phyloP scores from a whole-genome alignment of 179 eudicot genomes.

The Corrigiola litoralis region DNA sequence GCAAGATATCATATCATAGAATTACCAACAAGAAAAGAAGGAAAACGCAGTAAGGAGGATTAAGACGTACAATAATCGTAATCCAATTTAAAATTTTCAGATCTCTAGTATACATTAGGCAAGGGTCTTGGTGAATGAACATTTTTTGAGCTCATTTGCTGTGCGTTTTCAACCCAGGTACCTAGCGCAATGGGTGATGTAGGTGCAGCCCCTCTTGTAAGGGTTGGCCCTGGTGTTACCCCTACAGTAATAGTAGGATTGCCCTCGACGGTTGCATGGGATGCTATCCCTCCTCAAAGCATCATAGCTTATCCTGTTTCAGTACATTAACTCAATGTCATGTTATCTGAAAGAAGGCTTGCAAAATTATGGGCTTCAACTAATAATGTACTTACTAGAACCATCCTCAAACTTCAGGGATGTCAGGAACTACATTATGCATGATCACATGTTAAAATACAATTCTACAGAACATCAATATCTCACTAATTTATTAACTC shows the following conservation, averaged over 20 bases:
- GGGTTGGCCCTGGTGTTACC: constrained; percentile 27
- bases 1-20: not conserved
- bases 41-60: not conserved
- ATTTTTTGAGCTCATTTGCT: too few species aligned
- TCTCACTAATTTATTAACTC: too few species aligned
- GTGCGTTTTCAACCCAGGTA: constrained; percentile 14
- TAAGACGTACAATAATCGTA: constrained; percentile 4
- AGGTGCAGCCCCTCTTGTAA: constrained; percentile 35
- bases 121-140: not conserved
- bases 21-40: not conserved
- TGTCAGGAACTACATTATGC: too few species aligned
- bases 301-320: constrained; percentile 28
- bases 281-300: constrained; percentile 25
- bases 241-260: constrained; percentile 35
- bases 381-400: too few species aligned
- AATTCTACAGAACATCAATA: too few species aligned
- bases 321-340: not conserved
- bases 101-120: constrained; percentile 11
- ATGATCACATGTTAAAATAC: too few species aligned
- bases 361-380: too few species aligned
- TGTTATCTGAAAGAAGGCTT: too few species aligned
- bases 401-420: too few species aligned
- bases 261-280: constrained; percentile 31
- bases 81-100: not conserved
- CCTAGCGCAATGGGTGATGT: constrained; percentile 36